Evolutionary conservation across 768 basidiomycete species (phyloP), one percentile per base, ranked within the genome.

Genomic region (Hemileccinum rubropunctum): DNA sequence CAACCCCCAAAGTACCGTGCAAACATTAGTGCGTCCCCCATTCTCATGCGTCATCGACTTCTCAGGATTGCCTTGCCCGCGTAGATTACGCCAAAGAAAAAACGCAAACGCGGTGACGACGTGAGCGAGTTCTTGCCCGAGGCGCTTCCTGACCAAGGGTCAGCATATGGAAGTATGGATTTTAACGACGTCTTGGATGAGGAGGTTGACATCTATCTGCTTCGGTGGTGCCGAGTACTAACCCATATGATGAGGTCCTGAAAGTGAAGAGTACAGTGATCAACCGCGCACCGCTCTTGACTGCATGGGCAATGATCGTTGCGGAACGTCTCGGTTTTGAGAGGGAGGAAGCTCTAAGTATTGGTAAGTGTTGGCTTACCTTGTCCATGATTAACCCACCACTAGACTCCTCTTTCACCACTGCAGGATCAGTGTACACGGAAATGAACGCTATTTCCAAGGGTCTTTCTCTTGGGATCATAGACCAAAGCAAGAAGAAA

Each of bases 261-360:
- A 73, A 66, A 53, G 68, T 66, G 17, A 86, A 91, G 56, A 76
- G 73, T 8, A 76, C 81, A 17, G 76, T 91, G 17, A 78, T 91
- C 39, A 98, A 98, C 67, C 84, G 95, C 20, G 95, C 95, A 1
- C 95, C 95, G 0, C 76, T 98, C 39, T 90, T 98, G 89, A 93
- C 86, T 48, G 92, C 88, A 2, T 98, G 95, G 95, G 83, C 91
- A 2, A 88, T 79, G 45, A 69, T 91, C 30, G 90, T 98, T 23
- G 88, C 91, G 4, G 90, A 92, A 58, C 77, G 84, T 34, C 75
- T 97, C 54, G 90, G 93, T 2, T 98, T 98, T 66, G 78, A 83
- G 44, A 76, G 86, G 51, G 84, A 91, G 60, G 95, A 98, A 70
- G 91, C 95, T 2, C 72, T 98, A 35, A 94, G 91, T 55, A 90